Conservation (phyloP, 2,329 filamentous ascomycete genomes). For the Talaromyces pinophilus region DNA sequence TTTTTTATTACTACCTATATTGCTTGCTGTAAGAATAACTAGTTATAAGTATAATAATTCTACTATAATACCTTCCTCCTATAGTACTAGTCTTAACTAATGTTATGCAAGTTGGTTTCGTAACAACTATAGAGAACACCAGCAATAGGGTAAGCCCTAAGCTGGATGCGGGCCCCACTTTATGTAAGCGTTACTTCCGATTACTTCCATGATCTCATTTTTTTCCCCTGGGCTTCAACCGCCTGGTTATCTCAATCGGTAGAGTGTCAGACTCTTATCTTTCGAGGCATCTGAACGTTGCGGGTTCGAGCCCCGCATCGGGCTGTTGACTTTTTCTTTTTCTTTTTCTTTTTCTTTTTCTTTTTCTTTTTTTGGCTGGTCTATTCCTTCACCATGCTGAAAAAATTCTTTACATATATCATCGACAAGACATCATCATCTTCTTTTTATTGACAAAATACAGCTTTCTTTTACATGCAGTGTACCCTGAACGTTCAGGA, state of each 20-base stretch:
- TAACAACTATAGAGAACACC: no score
- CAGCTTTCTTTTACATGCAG: not conserved
- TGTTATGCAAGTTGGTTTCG: no score
- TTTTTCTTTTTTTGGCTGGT: not conserved
- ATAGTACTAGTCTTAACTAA: no score
- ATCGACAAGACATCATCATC: not conserved
- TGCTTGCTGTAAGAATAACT: no score
- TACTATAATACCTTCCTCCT: no score
- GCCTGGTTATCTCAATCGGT: conserved; percentile 15
- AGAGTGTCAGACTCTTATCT: conserved; percentile 14
- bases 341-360: not conserved
- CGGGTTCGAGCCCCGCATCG: conserved; percentile 13
- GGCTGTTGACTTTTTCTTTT: not conserved
- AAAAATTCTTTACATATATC: not conserved
- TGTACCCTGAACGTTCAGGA: not conserved
- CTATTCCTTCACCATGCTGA: not conserved
- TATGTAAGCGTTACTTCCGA: not conserved
- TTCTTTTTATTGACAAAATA: not conserved
- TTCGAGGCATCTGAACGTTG: conserved; percentile 13
- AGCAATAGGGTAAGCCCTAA: no score
- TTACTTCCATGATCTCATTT: not conserved
- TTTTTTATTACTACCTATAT: no score
- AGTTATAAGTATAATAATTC: no score
- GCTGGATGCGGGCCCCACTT: no score
- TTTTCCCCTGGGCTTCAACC: not conserved